Base-by-base conservation (phyloP, 106 monocot genomes). In the Posidonia australis region DNA sequence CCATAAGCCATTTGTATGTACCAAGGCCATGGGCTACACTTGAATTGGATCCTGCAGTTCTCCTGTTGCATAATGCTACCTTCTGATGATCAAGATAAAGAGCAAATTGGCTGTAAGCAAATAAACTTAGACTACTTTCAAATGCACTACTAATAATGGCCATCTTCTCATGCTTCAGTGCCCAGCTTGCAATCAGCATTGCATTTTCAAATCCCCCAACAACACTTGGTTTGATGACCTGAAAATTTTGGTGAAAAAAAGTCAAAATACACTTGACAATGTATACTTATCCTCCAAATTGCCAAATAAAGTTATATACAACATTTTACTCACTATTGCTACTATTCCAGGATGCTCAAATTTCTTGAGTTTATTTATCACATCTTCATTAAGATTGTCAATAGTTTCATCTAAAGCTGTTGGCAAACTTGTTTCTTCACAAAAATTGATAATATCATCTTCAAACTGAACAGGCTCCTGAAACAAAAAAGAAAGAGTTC, bases 151-250 rank as follows among this genome's bases (percentile, higher is more conserved):
- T 94, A 46, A 94, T 73, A 60, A 94, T 67, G 46, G 68, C 79
- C 75, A 90, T 84, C 67, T 94, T 94, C 19, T 71, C 74, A 72
- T 87, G 89, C 54, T 74, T 45, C 36, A 81, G 83, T 56, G 94
- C 89, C 94, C 90, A 94, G 64, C 75, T 77, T 60, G 94, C 90
- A 60, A 94, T 86, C 17, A 78, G 48, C 55, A 76, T 62, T 58
- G 84, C 81, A 71, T 74, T 86, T 66, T 94, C 90, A 80, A 94
- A 89, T 46, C 90, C 94, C 12, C 90, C 90, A 60, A 94, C 77
- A 32, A 79, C 68, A 75, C 86, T 86, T 46, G 93, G 93, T 75
- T 93, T 93, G 42, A 93, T 82, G 43, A 93, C 89, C 93, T 93
- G 62, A 51, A 31, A 67, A 11, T 71, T 32, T 25, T 73, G 58